Base-by-base conservation (phyloP, 495 filamentous ascomycete genomes). In the Xylaria telfairii region DNA sequence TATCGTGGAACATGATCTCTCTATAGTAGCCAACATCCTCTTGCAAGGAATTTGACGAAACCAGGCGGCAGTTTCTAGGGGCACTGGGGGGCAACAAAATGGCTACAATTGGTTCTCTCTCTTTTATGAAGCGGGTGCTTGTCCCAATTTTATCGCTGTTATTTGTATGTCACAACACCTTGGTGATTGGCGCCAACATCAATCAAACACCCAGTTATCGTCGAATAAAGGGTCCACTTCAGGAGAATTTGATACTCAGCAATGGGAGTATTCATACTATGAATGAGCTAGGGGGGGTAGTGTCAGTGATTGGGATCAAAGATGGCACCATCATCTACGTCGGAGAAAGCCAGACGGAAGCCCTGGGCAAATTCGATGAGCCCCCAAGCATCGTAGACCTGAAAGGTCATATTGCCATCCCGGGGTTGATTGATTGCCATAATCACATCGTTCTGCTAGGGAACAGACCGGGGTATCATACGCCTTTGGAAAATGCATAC, bases 381-480 rank as follows among this genome's bases (percentile, higher is more conserved):
- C 8, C 66, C 68, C 65, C 65, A 4, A 59, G 4, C 21, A 53
- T 46, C 34, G 66, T 76, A 41, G 64, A 78, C 66, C 68, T 78
- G 13, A 17, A 62, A 15, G 72, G 71, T 28, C 74, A 66, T 15
- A 53, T 73, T 3, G 69, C 72, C 6, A 32, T 77, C 15, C 75
- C 75, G 0, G 75, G 75, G 9, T 67, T 77, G 24, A 74, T 77
- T 68, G 75, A 77, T 61, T 69, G 71, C 42, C 75, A 77, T 64
- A 77, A 77, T 60, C 75, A 77, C 60, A 68, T 77, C 39, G 75
- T 77, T 15, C 59, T 77, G 1, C 44, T 77, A 10, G 73, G 75
- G 17, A 77, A 75, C 41, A 59, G 75, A 12, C 75, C 75, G 0
- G 73, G 75, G 9, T 73, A 77, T 49, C 75, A 77, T 53, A 75